Base-by-base conservation (phyloP, 257 asterid species). In the Cruciata laevipes region DNA sequence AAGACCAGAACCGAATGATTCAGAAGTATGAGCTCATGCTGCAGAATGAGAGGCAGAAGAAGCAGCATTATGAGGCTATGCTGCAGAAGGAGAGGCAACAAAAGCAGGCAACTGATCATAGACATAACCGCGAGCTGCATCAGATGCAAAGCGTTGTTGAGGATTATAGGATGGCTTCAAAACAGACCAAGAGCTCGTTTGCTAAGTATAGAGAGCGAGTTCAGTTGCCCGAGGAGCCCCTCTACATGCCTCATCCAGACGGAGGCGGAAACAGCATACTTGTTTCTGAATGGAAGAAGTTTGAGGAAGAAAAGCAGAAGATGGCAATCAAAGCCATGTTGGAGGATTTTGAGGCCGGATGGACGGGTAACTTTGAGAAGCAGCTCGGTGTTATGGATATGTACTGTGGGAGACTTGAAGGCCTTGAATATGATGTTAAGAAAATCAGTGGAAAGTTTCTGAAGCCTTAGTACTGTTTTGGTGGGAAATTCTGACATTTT, bases 231-330 rank as follows among this genome's bases (percentile, higher is more conserved):
- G 71, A 72, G 24, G 59, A 65, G 66, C 30, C 76, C 14, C 12
- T 52, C 10, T 65, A 71, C 31, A 33, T 30, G 56, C 61, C 65
- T 30, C 70, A 71, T 65, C 66, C 71, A 55, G 24, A 18, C n/a
- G 66, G 75, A 18, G 65, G 70, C 38, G 71, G 70, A 51, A 55
- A 20, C 6, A 25, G 65, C 23, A 60, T 71, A 30, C 65, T 40
- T 21, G 61, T 52, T 17, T 18, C 66, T 4, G 61, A 53, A 6
- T 65, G 61, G 49, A 35, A 38, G 14, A 38, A 27, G 17, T 3
- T 53, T 47, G 23, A 23, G n/a, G 51, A 55, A 13, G 51, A 55
- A 71, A 31, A 24, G 8, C 17, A 40, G 21, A 14, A 65, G 57
- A 24, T 38, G 23, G 30, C 30, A 7, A 65, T 65, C 55, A 30